Conservation (phyloP, 192 early-diverging fungal genomes). For the Thamnidium elegans region DNA sequence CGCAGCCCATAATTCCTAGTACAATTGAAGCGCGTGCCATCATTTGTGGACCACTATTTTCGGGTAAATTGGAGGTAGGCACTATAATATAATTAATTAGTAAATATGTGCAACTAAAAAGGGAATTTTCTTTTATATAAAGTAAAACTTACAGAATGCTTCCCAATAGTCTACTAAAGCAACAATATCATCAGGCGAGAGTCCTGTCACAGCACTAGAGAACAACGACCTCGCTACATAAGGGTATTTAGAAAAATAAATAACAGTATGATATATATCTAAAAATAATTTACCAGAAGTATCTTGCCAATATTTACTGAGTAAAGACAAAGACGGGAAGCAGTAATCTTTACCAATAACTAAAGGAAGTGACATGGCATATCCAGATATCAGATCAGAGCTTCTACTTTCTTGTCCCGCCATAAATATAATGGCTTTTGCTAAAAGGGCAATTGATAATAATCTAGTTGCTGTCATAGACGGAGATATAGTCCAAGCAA, state of each 20-base stretch:
- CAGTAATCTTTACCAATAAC: slow-evolving; percentile 48
- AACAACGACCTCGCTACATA: slow-evolving; percentile 53
- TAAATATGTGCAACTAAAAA: not conserved
- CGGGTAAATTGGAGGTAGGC: slow-evolving; percentile 19
- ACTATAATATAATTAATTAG: not conserved
- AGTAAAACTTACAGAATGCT: slow-evolving; percentile 50
- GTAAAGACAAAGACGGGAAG: slow-evolving; percentile 64
- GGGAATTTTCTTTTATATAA: not conserved
- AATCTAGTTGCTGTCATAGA: slow-evolving; percentile 64
- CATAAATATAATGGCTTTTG: slow-evolving; percentile 45
- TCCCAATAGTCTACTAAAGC: slow-evolving; percentile 68
- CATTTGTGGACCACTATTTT: slow-evolving; percentile 29
- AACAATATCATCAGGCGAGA: slow-evolving; percentile 47
- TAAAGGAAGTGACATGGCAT: slow-evolving; percentile 48
- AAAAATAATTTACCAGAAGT: slow-evolving; percentile 50
- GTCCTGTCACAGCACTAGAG: slow-evolving; percentile 45
- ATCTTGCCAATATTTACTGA: slow-evolving; percentile 86
- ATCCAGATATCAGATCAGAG: slow-evolving; percentile 38
- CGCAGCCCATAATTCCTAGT: slow-evolving; percentile 71
- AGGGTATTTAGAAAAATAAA: not conserved
- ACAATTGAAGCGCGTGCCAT: slow-evolving; percentile 69
- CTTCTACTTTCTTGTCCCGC: slow-evolving; percentile 32
- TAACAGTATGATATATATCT: not conserved
- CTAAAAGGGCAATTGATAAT: slow-evolving; percentile 60
- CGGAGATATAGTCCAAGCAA: slow-evolving; percentile 60